Base-by-base conservation (phyloP, 2,329 filamentous ascomycete species). In the Graphilbum fragrans region DNA sequence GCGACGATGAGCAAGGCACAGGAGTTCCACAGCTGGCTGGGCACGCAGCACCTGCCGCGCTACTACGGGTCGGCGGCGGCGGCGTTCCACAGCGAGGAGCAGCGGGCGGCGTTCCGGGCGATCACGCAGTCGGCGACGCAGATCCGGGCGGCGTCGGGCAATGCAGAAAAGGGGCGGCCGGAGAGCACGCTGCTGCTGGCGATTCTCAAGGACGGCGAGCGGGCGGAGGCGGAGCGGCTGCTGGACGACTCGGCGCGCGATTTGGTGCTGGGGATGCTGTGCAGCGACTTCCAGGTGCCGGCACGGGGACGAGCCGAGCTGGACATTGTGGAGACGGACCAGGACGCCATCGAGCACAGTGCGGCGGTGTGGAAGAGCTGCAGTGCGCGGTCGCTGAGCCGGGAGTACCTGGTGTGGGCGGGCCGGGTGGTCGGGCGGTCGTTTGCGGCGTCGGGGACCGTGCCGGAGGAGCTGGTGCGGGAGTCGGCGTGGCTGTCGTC, bases 391-490 rank as follows among this genome's bases (percentile, higher is more conserved):
- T 63, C 72, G 2, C 66, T 81, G 16, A 82, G 78, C 42, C 64
- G 73, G 21, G 72, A 77, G 16, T 95, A 92, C 55, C 64, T 86
- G 1, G 65, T 84, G 1, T 98, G 93, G 93, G 83, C 85, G 35
- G 88, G 85, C 3, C 74, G 81, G 47, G 82, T 88, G 2, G 67
- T 96, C 35, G 92, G 93, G 8, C 76, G 86, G 55, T 80, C 86
- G 0, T 96, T 88, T 59, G 79, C 82, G 32, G 74, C 83, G 16
- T 84, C 78, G 22, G 87, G 87, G 2, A 67, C 76, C 41, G 70
- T 86, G 6, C 74, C 77, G 16, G 57, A 65, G 29, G 73, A 73
- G 38, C 64, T 83, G 36, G 57, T 81, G 2, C 65, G 69, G 21
- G 80, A 84, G 54, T 77, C 76, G 2, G 64, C 64, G 16, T 58